Base-by-base conservation (phyloP, 768 basidiomycete species). In the Serendipita sp. region DNA sequence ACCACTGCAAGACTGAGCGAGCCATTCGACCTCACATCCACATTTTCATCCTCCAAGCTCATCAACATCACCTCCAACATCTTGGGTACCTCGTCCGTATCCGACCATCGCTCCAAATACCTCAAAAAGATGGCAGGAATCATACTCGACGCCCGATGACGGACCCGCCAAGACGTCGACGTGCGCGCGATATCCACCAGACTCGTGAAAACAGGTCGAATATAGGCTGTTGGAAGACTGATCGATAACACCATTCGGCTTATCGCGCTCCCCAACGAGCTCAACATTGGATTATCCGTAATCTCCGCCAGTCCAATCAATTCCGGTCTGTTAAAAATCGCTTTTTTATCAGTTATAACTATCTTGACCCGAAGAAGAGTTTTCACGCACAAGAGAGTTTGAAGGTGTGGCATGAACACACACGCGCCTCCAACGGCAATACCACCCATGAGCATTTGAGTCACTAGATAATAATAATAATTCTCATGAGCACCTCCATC, bases 1-100 rank as follows among this genome's bases (percentile, higher is more conserved):
- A 96, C 85, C 7, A 90, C 88, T 34, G 91, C 89, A 51, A 96
- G 76, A 46, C 86, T 86, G 75, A 85, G 85, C 3, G 89, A 89
- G 28, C 90, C 89, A 83, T 89, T 92, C 73, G 91, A 89, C 68
- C 92, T 82, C 45, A 96, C 92, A 75, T 96, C 92, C 48, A 92
- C 85, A 70, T 93, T 94, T 72, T 91, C 89, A 72, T 96, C 92
- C 8, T 83, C 79, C 63, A 96, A 76, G 73, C 92, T 94, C 64
- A 86, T 85, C 15, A 91, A 78, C 63, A 94, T 77, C 35, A 89
- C 83, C 66, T 91, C 89, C 83, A 92, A 85, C 67, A 91, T 82
- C 69, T 80, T 82, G 34, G 81, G 78, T 52, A 89, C 80, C 44
- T 82, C 83, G 18, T 78, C 75, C 56, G 18, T 35, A 60, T 85